Evolutionary conservation across 129 eudicot species (phyloP).

Genomic region (Dittrichia graveolens): DNA sequence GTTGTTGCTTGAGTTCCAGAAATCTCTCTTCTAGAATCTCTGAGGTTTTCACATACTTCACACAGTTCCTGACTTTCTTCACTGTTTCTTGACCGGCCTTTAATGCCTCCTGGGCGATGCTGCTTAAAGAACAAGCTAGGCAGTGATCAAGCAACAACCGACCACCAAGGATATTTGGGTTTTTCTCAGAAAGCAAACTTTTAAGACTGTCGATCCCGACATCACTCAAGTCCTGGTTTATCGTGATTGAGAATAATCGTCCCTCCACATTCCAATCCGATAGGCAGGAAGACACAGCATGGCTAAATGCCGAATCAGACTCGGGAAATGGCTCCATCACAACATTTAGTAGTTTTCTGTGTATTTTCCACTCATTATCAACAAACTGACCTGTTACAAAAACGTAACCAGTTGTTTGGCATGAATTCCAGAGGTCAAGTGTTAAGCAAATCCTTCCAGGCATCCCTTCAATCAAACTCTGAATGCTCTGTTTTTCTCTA

Average conservation of each 20-base stretch:
- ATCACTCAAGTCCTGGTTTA: slow-evolving; percentile 53
- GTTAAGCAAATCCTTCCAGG: slow-evolving; percentile 86
- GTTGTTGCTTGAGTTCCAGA: slow-evolving; percentile 76
- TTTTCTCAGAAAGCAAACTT: slow-evolving; percentile 74
- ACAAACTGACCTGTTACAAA: slow-evolving; percentile 79
- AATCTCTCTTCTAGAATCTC: slow-evolving; percentile 84
- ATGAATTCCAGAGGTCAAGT: slow-evolving; percentile 80
- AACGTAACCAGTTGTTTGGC: slow-evolving; percentile 70
- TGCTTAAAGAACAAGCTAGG: slow-evolving; percentile 77
- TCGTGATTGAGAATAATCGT: slow-evolving; percentile 34
- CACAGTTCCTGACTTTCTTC: slow-evolving; percentile 74
- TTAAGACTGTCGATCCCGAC: slow-evolving; percentile 59
- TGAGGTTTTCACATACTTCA: slow-evolving; percentile 89
- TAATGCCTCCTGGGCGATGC: slow-evolving; percentile 66
- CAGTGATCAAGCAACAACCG: slow-evolving; percentile 69
- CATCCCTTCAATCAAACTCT: slow-evolving; percentile 69
- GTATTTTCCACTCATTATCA: slow-evolving; percentile 87
- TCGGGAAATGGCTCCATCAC: slow-evolving; percentile 89
- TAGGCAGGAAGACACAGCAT: slow-evolving; percentile 37
- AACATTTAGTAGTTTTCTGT: slow-evolving; percentile 58
- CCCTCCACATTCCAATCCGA: slow-evolving; percentile 46
- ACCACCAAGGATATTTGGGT: slow-evolving; percentile 68
- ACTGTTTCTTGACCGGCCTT: slow-evolving; percentile 50
- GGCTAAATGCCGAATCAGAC: slow-evolving; percentile 47
- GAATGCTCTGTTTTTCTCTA: slow-evolving; percentile 70